These are phyloP conservation scores for Suillus decipiens DNA, from an alignment of 768 basidiomycete species.

Conservation along the genomic window DNA sequence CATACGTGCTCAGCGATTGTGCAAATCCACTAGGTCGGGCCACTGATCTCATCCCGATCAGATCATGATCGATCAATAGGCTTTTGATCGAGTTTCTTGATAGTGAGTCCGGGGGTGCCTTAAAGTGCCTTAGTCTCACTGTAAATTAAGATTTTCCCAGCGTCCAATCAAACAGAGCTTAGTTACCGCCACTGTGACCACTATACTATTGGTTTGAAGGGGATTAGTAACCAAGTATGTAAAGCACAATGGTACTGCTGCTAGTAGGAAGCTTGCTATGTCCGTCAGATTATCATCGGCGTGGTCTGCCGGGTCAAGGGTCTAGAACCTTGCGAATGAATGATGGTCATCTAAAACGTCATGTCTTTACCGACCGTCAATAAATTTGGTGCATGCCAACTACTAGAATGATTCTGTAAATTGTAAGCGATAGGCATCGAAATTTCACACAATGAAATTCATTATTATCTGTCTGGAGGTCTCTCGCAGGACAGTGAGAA, in stretches of 20 bases:
- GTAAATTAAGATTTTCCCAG: conserved; percentile 7
- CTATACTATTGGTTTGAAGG: neutral
- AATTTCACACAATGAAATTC: conserved; percentile 2
- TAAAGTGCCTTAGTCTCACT: conserved; percentile 4
- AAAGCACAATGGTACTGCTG: neutral
- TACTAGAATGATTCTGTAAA: neutral
- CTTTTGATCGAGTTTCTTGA: conserved; percentile 9
- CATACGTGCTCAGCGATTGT: conserved; percentile 1
- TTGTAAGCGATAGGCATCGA: conserved; percentile 1
- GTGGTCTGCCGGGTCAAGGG: neutral
- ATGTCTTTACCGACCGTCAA: neutral
- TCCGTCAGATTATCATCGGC: neutral
- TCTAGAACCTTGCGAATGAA: neutral
- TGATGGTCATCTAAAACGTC: neutral
- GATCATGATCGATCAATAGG: conserved; percentile 10
- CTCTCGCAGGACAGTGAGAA: conserved; percentile 8
- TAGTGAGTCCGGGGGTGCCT: conserved; percentile 4
- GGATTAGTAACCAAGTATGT: no score
- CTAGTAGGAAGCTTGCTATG: neutral
- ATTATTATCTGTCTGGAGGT: neutral
- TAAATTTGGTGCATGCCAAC: neutral
- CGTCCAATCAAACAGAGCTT: conserved; percentile 2
- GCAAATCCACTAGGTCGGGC: neutral
- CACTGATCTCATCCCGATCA: conserved; percentile 3
- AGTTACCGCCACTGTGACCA: neutral